Conservation (phyloP, 768 basidiomycete genomes). For the Pholiota molesta region DNA sequence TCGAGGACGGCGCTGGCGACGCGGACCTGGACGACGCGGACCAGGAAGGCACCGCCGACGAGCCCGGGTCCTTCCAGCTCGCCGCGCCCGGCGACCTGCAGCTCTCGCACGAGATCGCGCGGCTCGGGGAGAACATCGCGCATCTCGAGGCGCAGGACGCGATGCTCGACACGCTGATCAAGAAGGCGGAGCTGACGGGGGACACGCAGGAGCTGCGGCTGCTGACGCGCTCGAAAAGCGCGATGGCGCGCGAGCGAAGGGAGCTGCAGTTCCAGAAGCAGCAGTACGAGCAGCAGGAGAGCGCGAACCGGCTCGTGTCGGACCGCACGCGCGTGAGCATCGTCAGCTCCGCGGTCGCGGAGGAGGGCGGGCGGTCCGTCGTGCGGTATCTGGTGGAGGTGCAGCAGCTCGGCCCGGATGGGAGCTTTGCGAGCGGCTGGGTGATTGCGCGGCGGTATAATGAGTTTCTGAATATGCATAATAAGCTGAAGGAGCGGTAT, state of each 20-base stretch:
- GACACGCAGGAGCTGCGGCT: conserved; percentile 85
- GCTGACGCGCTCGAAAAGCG: conserved; percentile 78
- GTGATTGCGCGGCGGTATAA: conserved; percentile 92
- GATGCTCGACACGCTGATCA: conserved; percentile 86
- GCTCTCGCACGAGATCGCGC: conserved; percentile 82
- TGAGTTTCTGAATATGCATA: conserved; percentile 91
- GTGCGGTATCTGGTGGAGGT: conserved; percentile 93
- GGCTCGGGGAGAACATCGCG: conserved; percentile 74
- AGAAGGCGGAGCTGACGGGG: conserved; percentile 93
- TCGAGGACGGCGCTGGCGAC: conserved; percentile 16
- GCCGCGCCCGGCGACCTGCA: conserved; percentile 91
- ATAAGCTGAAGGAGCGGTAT: conserved; percentile 79
- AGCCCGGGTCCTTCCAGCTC: conserved; percentile 62
- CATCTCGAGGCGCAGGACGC: conserved; percentile 80
- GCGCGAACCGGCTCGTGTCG: conserved; percentile 84
- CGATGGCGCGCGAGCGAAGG: conserved; percentile 81
- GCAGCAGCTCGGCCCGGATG: conserved; percentile 83
- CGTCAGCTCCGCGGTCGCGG: conserved; percentile 78
- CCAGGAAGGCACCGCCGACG: conserved; percentile 28
- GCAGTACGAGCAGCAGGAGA: conserved; percentile 93
- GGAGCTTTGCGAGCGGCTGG: conserved; percentile 85
- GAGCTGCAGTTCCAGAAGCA: conserved; percentile 87
- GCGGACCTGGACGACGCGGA: conserved; percentile 21
- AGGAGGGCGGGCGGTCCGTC: conserved; percentile 87
- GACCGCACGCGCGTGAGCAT: conserved; percentile 86